phyloP scores from a whole-genome alignment of 164 flowering plant species.

The Kingdonia uniflora region DNA sequence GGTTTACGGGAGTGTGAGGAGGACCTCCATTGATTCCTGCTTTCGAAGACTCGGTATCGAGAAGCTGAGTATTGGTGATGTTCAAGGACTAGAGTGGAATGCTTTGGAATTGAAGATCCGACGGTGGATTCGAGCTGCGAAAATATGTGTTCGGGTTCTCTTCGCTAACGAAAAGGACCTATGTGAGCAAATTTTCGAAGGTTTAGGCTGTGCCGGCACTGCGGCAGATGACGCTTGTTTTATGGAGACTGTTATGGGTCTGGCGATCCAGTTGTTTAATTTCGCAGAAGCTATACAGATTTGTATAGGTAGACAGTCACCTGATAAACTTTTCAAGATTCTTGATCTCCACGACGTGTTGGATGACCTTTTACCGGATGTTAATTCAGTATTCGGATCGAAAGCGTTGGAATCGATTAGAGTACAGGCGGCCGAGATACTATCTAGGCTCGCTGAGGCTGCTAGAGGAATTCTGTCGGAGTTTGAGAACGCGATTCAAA shows the following conservation, averaged over 20 bases:
- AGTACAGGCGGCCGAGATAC: conserved; percentile 56
- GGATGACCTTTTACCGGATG: conserved; percentile 51
- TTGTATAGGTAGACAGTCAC: conserved; percentile 64
- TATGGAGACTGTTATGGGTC: conserved; percentile 61
- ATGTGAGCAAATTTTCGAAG: conserved; percentile 31
- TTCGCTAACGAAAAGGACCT: conserved; percentile 32
- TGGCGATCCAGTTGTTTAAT: conserved; percentile 62
- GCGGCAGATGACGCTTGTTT: conserved; percentile 52
- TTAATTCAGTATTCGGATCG: conserved; percentile 54
- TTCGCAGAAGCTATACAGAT: conserved; percentile 67
- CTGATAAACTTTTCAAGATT: conserved; percentile 82
- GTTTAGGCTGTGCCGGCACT: conserved; percentile 9
- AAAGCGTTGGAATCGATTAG: conserved; percentile 45
- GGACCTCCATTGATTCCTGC: conserved; percentile 42
- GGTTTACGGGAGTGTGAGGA: conserved; percentile 69
- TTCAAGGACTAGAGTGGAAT: conserved; percentile 69
- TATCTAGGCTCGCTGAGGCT: conserved; percentile 68
- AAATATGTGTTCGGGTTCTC: conserved; percentile 47
- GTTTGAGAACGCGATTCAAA: conserved; percentile 71
- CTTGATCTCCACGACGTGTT: conserved; percentile 71
- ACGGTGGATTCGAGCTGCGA: conserved; percentile 86
- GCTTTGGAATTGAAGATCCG: no score
- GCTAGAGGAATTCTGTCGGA: conserved; percentile 69
- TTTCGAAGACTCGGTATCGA: conserved; percentile 54
- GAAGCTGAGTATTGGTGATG: conserved; percentile 65